Conservation (phyloP, 2,329 filamentous ascomycete genomes). For the Geoglossum cookeanum region DNA sequence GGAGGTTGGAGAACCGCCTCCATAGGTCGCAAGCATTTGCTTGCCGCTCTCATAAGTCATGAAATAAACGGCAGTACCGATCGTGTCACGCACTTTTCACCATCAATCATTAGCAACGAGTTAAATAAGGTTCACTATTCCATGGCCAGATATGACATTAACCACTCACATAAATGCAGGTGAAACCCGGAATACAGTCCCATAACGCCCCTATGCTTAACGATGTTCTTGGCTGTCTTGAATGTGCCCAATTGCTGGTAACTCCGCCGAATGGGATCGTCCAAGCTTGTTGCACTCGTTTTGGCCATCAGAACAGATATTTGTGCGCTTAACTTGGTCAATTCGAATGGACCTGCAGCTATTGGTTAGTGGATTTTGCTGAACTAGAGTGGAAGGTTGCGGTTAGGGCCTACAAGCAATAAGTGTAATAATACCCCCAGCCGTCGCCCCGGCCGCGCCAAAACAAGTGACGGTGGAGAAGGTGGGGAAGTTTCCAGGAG, state of each 20-base stretch:
- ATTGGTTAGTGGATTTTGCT: not conserved
- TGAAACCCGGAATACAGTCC: slow-evolving; percentile 69
- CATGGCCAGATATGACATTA: not conserved
- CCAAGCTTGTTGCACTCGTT: slow-evolving; percentile 27
- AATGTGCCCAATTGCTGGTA: slow-evolving; percentile 64
- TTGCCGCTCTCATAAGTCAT: slow-evolving; percentile 79
- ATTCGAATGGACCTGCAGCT: slow-evolving; percentile 52
- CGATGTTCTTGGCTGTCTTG: slow-evolving; percentile 56
- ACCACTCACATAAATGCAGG: slow-evolving; percentile 47
- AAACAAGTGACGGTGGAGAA: slow-evolving; percentile 58
- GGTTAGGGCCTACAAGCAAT: slow-evolving; percentile 40
- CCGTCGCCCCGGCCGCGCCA: slow-evolving; percentile 56
- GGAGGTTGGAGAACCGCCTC: slow-evolving; percentile 54
- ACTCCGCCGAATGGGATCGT: slow-evolving; percentile 25
- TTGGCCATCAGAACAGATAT: slow-evolving; percentile 60
- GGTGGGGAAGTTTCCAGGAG: slow-evolving; percentile 49
- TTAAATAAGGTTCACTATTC: not conserved
- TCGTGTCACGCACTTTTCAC: slow-evolving; percentile 51
- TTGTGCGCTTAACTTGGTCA: slow-evolving; percentile 78
- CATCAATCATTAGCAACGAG: not conserved
- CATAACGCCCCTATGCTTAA: slow-evolving; percentile 50
- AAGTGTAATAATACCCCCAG: slow-evolving; percentile 60
- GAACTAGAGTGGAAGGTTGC: not conserved
- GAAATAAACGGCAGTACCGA: slow-evolving; percentile 74
- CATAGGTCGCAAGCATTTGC: slow-evolving; percentile 55